phyloP scores from a whole-genome alignment of 2,329 filamentous ascomycete species.

The Ramularia collo-cygni region DNA sequence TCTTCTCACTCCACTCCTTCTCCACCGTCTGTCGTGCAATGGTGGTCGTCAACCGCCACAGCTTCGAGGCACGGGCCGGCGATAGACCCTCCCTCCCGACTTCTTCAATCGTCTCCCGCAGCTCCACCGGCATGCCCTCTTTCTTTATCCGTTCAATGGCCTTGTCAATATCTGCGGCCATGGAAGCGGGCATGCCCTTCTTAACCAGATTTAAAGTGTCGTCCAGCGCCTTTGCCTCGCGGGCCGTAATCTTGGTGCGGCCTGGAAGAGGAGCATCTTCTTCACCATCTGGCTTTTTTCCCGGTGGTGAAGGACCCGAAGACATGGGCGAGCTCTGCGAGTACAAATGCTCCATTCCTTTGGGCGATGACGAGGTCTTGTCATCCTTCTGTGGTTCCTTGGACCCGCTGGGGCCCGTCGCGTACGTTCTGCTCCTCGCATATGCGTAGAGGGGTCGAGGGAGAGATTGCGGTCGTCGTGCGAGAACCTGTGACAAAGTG shows the following conservation, averaged over 20 bases:
- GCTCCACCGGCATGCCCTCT: constrained; percentile 62
- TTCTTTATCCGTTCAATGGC: constrained; percentile 57
- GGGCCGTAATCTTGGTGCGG: constrained; percentile 43
- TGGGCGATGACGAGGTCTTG: constrained; percentile 31
- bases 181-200: constrained; percentile 54
- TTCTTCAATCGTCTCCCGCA: constrained; percentile 57
- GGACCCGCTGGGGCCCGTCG: constrained; percentile 40
- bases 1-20: constrained; percentile 28
- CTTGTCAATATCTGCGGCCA: constrained; percentile 53
- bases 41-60: constrained; percentile 51
- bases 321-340: constrained; percentile 37
- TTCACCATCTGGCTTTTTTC: constrained; percentile 31
- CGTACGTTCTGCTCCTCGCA: constrained; percentile 38
- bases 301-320: constrained; percentile 23
- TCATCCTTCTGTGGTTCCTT: constrained; percentile 19
- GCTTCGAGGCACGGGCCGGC: constrained; percentile 57
- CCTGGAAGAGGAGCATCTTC: constrained; percentile 32
- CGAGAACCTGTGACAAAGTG: constrained; percentile 28
- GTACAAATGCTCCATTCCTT: constrained; percentile 42
- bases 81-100: constrained; percentile 46
- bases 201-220: constrained; percentile 51
- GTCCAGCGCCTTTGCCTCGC: constrained; percentile 54
- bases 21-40: constrained; percentile 48
- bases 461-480: constrained; percentile 32
- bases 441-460: constrained; percentile 39